Conservation (phyloP, 2,329 filamentous ascomycete genomes). For the Fusarium lyarnte region DNA sequence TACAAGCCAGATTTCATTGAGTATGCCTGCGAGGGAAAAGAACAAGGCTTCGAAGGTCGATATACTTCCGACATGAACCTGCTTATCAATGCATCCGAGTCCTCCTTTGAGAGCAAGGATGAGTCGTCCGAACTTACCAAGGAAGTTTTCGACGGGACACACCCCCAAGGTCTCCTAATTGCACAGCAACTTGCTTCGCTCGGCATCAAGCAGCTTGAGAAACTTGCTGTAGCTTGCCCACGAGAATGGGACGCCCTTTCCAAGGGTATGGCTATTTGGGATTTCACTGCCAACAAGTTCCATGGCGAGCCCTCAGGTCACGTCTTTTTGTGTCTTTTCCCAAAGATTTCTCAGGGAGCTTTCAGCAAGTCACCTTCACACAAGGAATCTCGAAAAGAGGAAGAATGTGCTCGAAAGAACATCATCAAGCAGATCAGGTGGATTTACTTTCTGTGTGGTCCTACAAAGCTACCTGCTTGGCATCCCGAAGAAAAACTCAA, state of each 20-base stretch:
- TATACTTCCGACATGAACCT: neutral
- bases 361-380: neutral
- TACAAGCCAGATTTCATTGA: neutral
- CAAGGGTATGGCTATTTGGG: conserved; percentile 41
- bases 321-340: conserved; percentile 41
- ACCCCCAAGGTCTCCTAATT: conserved; percentile 18
- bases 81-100: neutral
- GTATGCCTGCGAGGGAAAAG: neutral
- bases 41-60: neutral
- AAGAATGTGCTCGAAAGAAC: neutral
- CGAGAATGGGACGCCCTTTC: conserved; percentile 38
- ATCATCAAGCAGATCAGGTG: neutral
- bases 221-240: conserved; percentile 35
- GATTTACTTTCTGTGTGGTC: neutral
- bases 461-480: neutral
- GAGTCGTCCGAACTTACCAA: neutral
- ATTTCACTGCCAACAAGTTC: conserved; percentile 36
- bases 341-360: conserved; percentile 33
- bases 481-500: neutral
- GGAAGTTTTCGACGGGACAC: conserved; percentile 8
- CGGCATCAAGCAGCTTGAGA: conserved; percentile 39
- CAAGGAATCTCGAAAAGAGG: neutral
- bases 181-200: conserved; percentile 22
- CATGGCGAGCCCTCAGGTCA: conserved; percentile 26
- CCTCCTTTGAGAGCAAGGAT: neutral